Conservation (phyloP, 2,329 filamentous ascomycete species). For the Xylaria sp. region DNA sequence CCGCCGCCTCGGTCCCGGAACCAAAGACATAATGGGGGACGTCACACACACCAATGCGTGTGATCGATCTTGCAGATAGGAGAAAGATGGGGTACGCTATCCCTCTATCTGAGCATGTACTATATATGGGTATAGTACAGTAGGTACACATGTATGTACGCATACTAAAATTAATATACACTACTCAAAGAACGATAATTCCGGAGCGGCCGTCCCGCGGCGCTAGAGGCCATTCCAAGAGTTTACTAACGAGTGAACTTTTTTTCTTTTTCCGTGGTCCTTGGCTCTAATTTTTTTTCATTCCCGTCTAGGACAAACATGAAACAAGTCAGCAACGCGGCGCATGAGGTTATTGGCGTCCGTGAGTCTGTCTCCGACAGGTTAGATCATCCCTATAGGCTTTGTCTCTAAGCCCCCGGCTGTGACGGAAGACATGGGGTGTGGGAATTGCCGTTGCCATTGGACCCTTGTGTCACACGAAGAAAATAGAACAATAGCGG, state of each 20-base stretch:
- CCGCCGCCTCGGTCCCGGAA: slow-evolving; percentile 21
- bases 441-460: not conserved
- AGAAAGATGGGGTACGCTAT: not conserved
- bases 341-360: not conserved
- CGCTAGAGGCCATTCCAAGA: not conserved
- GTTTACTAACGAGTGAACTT: no score
- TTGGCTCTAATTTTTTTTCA: not conserved
- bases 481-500: no score
- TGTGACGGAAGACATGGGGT: not conserved
- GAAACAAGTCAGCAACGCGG: slow-evolving; percentile 9
- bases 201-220: not conserved
- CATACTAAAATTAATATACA: no score
- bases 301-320: not conserved
- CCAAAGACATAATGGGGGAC: slow-evolving; percentile 8
- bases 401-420: not conserved
- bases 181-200: no score
- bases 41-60: slow-evolving; percentile 9
- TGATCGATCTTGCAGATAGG: slow-evolving; percentile 24
- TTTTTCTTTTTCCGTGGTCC: not conserved
- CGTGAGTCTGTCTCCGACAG: not conserved
- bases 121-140: no score
- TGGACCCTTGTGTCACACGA: no score
- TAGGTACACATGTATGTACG: no score
- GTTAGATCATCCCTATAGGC: not conserved
- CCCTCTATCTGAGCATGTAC: not conserved